These are phyloP conservation scores for Pichia rugopelliculosa DNA, from an alignment of 805 yeast genomes.

Conservation along the genomic window DNA sequence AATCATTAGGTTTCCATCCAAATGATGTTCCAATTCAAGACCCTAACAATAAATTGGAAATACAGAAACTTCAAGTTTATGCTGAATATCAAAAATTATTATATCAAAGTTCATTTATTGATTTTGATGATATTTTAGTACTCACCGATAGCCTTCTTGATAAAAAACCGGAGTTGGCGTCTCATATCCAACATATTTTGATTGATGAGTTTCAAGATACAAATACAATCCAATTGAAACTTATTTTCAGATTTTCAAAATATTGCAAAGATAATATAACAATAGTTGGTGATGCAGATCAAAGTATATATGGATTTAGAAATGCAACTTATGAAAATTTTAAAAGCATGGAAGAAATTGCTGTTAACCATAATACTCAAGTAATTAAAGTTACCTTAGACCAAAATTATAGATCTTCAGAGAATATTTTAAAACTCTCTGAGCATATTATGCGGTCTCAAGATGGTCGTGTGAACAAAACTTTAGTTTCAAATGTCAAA, in stretches of 20 bases:
- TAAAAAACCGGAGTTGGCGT: conserved; percentile 36
- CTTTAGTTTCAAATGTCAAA: conserved; percentile 39
- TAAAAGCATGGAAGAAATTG: conserved; percentile 40
- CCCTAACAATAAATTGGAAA: conserved; percentile 22
- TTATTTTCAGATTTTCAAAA: conserved; percentile 48
- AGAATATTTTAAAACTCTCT: conserved; percentile 55
- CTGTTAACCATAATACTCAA: conserved; percentile 11
- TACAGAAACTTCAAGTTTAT: conserved; percentile 37
- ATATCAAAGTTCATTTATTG: conserved; percentile 39
- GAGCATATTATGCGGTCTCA: conserved; percentile 61
- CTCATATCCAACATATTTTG: conserved; percentile 56
- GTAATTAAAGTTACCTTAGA: conserved; percentile 37
- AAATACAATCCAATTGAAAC: conserved; percentile 62
- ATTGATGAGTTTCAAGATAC: conserved; percentile 97
- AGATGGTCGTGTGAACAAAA: conserved; percentile 35
- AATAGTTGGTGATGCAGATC: conserved; percentile 95
- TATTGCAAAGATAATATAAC: conserved; percentile 54
- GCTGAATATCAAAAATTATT: conserved; percentile 45
- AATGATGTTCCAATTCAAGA: conserved; percentile 24
- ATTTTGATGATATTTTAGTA: conserved; percentile 79
- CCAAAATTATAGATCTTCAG: conserved; percentile 78
- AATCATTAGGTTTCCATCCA: conserved; percentile 44
- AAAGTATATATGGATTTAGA: conserved; percentile 84
- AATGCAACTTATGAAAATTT: conserved; percentile 71
- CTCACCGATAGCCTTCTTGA: conserved; percentile 43